Base-by-base conservation (phyloP, 768 basidiomycete species). In the Kwoniella sp. region DNA sequence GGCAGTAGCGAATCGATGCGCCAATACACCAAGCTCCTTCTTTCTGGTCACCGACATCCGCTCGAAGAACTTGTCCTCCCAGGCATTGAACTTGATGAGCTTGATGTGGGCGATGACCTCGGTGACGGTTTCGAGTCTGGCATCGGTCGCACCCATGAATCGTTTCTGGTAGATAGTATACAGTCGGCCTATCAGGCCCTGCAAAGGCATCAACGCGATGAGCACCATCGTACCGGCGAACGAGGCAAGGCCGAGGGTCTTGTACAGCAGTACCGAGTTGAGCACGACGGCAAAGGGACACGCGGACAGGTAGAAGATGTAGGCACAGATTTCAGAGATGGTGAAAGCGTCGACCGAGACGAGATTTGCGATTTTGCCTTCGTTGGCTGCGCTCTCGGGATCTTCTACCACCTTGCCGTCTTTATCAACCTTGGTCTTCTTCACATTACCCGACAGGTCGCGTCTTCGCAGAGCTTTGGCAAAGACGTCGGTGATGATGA, bases 181-280 rank as follows among this genome's bases (percentile, higher is more conserved):
- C 5, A 65, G 31, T 27, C 60, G 54, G 9, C 60, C 66, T 22
- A 73, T 54, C 45, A 62, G 48, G 10, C 61, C 67, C 50, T 73
- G 72, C 10, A 75, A 28, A 2, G 74, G 72, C 5, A 71, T 62
- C 19, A 71, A 43, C 6, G 65, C 36, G 28, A 73, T 48, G 5
- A 71, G 51, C 14, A 65, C 62, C 2, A 57, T 65, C 14, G 71
- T 66, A 56, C 69, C 67, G 23, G 70, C 70, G 43, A 71, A 53
- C 11, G 67, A 56, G 25, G 65, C 62, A 23, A 57, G 15, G 77
- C 88, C 89, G 41, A 91, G 82, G 19, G 91, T 77, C 44, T 77
- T 80, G 70, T 89, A 91, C 45, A 92, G 73, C 73, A 91, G 84
- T 56, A 83, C 62, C 1, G 84, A 80, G 23, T 87, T 88, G 58